These are phyloP conservation scores for Porogramme epimiltina DNA, from an alignment of 1,284 basidiomycete species.

Conservation along the genomic window DNA sequence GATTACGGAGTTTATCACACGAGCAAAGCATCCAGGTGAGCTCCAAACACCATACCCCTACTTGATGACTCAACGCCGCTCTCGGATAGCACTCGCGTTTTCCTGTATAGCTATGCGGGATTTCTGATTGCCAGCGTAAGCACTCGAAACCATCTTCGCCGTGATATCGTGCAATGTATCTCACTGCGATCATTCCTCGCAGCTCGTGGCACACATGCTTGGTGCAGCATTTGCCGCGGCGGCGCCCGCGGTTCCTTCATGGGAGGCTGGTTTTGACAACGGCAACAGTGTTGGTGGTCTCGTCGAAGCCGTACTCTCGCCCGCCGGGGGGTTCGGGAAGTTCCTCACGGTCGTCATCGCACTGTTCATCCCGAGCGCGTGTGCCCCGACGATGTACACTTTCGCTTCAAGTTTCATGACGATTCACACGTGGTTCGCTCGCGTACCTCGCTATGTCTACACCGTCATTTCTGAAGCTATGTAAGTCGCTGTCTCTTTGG, in stretches of 20 bases:
- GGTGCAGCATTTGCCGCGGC: constrained; percentile 70
- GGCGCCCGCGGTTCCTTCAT: constrained; percentile 54
- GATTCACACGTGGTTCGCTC: constrained; percentile 52
- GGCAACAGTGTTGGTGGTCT: constrained; percentile 58
- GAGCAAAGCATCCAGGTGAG: constrained; percentile 48
- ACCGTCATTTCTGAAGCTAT: constrained; percentile 74
- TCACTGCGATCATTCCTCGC: no score
- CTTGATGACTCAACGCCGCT: background rate
- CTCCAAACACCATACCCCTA: background rate
- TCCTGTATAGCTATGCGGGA: constrained; percentile 67
- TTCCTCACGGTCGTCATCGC: constrained; percentile 63
- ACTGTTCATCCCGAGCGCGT: constrained; percentile 53
- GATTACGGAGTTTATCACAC: constrained; percentile 65
- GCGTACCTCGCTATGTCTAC: constrained; percentile 75
- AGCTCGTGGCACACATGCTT: constrained; percentile 62
- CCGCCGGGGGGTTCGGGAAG: constrained; percentile 54
- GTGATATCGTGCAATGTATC: no score
- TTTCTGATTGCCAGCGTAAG: constrained; percentile 59
- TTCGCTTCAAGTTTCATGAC: constrained; percentile 77
- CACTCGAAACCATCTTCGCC: no score
- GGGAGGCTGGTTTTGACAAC: constrained; percentile 57
- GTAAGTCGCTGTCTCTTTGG: constrained; percentile 36
- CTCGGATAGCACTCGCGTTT: constrained; percentile 52
- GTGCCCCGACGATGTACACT: constrained; percentile 79
- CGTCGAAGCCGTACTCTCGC: constrained; percentile 43